These are phyloP conservation scores for Solioccasus polychromus DNA, from an alignment of 768 basidiomycete genomes.

Conservation along the genomic window DNA sequence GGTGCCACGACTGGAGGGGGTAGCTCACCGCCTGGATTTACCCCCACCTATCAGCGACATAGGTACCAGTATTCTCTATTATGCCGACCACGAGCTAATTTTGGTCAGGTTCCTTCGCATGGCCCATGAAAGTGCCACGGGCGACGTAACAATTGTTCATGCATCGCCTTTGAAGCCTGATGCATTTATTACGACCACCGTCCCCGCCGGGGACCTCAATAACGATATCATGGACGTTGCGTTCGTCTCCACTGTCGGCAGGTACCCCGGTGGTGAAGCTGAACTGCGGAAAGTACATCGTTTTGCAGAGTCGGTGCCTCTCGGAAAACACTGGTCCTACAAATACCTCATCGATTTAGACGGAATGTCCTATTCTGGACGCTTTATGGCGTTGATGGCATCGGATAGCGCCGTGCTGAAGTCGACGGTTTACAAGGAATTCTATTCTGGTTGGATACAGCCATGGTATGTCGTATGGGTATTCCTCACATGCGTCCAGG, in stretches of 20 bases:
- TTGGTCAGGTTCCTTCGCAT: slow-evolving; percentile 65
- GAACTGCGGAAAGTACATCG: slow-evolving; percentile 63
- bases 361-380: slow-evolving; percentile 92
- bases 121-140: slow-evolving; percentile 50
- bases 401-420: slow-evolving; percentile 91
- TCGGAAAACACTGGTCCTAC: slow-evolving; percentile 89
- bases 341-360: slow-evolving; percentile 92
- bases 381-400: slow-evolving; percentile 81
- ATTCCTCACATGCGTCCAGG: background rate
- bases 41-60: slow-evolving; percentile 83
- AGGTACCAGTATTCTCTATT: slow-evolving; percentile 42
- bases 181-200: slow-evolving; percentile 56
- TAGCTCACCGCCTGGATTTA: slow-evolving; percentile 79
- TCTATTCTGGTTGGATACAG: slow-evolving; percentile 87
- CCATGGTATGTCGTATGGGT: slow-evolving; percentile 59
- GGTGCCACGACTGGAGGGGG: slow-evolving; percentile 97
- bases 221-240: slow-evolving; percentile 82
- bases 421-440: slow-evolving; percentile 88
- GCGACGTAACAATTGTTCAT: slow-evolving; percentile 65
- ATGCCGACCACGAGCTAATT: background rate
- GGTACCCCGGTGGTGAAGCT: slow-evolving; percentile 73
- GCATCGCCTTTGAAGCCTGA: slow-evolving; percentile 60
- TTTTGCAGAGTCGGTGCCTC: slow-evolving; percentile 70
- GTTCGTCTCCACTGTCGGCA: slow-evolving; percentile 76
- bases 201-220: slow-evolving; percentile 64